phyloP scores from a whole-genome alignment of 1,284 basidiomycete species.

The Thelephora terrestris region DNA sequence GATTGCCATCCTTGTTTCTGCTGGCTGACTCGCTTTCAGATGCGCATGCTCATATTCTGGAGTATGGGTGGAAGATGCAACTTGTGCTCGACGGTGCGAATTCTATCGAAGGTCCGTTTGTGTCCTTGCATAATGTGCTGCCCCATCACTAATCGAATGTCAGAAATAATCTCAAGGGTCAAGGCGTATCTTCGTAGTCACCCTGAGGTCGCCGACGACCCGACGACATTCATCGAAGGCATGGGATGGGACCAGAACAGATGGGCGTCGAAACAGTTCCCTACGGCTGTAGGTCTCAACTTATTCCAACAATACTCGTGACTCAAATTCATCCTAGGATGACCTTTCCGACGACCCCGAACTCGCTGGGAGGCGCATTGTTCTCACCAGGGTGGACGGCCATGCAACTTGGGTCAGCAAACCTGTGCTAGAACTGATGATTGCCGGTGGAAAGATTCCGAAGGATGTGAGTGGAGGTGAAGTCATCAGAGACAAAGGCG shows the following conservation, averaged over 20 bases:
- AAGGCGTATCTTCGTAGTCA: conserved; percentile 51
- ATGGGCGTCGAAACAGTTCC: conserved; percentile 57
- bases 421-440: conserved; percentile 50
- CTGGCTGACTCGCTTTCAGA: conserved; percentile 32
- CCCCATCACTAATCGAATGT: neutral
- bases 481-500: conserved; percentile 55
- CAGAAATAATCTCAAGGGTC: conserved; percentile 55
- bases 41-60: conserved; percentile 69
- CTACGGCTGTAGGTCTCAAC: conserved; percentile 53
- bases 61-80: conserved; percentile 60
- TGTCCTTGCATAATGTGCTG: neutral
- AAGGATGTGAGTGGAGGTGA: conserved; percentile 62
- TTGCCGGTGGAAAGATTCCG: conserved; percentile 27
- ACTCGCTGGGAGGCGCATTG: conserved; percentile 57
- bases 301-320: neutral
- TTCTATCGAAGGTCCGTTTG: conserved; percentile 43
- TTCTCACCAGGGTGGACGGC: conserved; percentile 65
- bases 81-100: conserved; percentile 51
- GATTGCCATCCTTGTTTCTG: neutral
- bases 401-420: conserved; percentile 84
- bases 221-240: conserved; percentile 68
- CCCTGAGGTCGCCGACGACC: conserved; percentile 42
- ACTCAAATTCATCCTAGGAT: conserved; percentile 17
- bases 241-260: conserved; percentile 92
- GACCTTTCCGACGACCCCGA: conserved; percentile 53